Conservation (phyloP, 1,139 yeast genomes). For the Suhomyces anneliseae region DNA sequence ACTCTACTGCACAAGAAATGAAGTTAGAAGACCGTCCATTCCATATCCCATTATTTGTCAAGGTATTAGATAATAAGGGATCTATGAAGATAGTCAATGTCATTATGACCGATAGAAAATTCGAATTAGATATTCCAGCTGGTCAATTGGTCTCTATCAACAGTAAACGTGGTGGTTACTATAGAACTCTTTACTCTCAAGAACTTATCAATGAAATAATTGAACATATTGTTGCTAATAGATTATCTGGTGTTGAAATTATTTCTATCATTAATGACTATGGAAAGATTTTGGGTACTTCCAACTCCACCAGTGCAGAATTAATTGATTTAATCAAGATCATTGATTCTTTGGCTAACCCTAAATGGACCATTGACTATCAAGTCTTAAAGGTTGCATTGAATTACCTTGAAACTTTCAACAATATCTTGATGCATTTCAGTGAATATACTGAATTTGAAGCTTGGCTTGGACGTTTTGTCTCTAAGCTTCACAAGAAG, state of each 20-base stretch:
- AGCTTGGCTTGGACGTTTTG: constrained; percentile 22
- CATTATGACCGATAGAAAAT: constrained; percentile 49
- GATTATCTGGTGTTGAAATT: constrained; percentile 29
- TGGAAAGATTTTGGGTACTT: constrained; percentile 31
- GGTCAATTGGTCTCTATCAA: constrained; percentile 35
- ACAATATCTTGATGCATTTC: constrained; percentile 29
- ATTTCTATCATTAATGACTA: constrained; percentile 39
- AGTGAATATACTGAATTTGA: constrained; percentile 25
- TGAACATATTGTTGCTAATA: constrained; percentile 22
- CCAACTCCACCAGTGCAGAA: constrained; percentile 21
- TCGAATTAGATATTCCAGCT: constrained; percentile 32
- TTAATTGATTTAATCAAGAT: constrained; percentile 30
- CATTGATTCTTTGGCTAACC: constrained; percentile 23
- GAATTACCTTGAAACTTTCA: constrained; percentile 33
- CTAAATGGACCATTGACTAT: constrained; percentile 23
- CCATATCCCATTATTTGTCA: constrained; percentile 55
- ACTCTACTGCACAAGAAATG: constrained; percentile 23
- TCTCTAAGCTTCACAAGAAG: constrained; percentile 21
- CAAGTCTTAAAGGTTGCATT: constrained; percentile 32
- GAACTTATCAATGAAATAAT: constrained; percentile 24
- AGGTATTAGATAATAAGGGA: constrained; percentile 24
- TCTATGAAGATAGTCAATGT: constrained; percentile 36
- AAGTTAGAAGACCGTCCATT: constrained; percentile 46
- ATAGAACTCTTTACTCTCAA: constrained; percentile 31
- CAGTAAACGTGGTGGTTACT: constrained; percentile 48